phyloP scores from a whole-genome alignment of 768 basidiomycete species.

The Lentinula raphanica region DNA sequence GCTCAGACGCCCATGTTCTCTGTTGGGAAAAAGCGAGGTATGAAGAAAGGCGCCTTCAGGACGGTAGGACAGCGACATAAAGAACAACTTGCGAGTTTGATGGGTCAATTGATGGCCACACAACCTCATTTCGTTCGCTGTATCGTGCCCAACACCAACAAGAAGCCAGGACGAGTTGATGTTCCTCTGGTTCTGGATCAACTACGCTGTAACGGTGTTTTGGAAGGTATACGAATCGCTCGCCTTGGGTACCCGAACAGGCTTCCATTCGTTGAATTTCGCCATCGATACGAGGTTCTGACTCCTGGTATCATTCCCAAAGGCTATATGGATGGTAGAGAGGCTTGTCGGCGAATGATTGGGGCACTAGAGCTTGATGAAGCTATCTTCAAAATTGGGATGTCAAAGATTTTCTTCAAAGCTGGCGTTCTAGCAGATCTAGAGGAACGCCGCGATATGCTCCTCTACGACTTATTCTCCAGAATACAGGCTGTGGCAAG shows the following conservation, averaged over 20 bases:
- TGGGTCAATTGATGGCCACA: conserved; percentile 86
- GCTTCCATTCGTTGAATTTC: conserved; percentile 94
- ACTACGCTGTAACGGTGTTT: conserved; percentile 95
- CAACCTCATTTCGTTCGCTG: conserved; percentile 98
- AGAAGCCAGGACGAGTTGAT: conserved; percentile 88
- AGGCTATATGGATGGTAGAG: conserved; percentile 97
- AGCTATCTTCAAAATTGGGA: conserved; percentile 82
- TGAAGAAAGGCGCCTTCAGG: conserved; percentile 95
- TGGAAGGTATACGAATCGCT: conserved; percentile 97
- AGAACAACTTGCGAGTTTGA: conserved; percentile 88
- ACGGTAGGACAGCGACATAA: conserved; percentile 95
- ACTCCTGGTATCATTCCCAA: conserved; percentile 89
- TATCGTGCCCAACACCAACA: conserved; percentile 90
- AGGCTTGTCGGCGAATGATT: conserved; percentile 89
- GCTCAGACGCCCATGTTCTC: conserved; percentile 27
- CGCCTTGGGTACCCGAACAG: conserved; percentile 96
- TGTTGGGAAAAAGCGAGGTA: conserved; percentile 61
- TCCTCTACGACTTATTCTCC: conserved; percentile 88
- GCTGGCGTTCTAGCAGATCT: conserved; percentile 95
- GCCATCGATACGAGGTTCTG: conserved; percentile 93
- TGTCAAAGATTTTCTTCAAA: conserved; percentile 99
- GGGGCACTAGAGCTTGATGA: conserved; percentile 85
- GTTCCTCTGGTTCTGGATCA: conserved; percentile 95
- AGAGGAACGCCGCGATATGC: conserved; percentile 83
- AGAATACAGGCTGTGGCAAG: conserved; percentile 81